Evolutionary conservation across 1,284 basidiomycete genomes (phyloP), one percentile per base, ranked within the genome.

Genomic region (Phellopilus nigrolimitatus): DNA sequence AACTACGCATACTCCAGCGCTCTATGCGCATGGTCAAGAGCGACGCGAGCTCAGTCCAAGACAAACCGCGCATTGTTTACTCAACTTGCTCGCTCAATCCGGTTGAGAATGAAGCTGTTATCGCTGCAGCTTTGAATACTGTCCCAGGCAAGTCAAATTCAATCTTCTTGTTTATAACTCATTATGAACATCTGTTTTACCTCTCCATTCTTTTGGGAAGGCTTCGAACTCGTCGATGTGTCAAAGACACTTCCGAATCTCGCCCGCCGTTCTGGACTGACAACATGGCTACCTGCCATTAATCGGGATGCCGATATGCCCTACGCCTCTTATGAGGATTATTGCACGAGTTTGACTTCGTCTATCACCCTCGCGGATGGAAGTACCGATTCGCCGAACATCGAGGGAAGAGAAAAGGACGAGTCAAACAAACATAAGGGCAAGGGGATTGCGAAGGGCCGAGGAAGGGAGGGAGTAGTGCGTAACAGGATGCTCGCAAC

Each of bases 71-170:
- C 31, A 86, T 99, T 53, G 95, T 98, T 22, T 99, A 99, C 69
- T 99, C 95, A 3, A 99, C 95, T 0, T 99, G 97, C 66, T 98
- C 95, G 1, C 75, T 99, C 61, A 99, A 99, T 68, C 97, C 95
- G 1, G 78, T 95, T 25, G 97, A 99, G 70, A 98, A 99, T 66
- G 97, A 99, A 69, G 92, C 97, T 6, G 95, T 99, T 54, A 76
- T 99, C 27, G 88, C 91, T 1, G 87, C 89, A 28, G 94, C 89
- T 0, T 72, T 97, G 25, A 80, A 80, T 56, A 70, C 75, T 3
- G 80, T 84, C 58, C 75, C 82, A 24, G 88, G 91, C 85, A 36
- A 37, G 74, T 61, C 4, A 33, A 39, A 47, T 50, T 45, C 49
- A 22, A 28, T 19, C 10, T 17, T 22, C 37, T 28, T 49, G 38